Evolutionary conservation across 2,329 filamentous ascomycete genomes (phyloP), one percentile per base, ranked within the genome.

Genomic region (Thielaviopsis euricoi): DNA sequence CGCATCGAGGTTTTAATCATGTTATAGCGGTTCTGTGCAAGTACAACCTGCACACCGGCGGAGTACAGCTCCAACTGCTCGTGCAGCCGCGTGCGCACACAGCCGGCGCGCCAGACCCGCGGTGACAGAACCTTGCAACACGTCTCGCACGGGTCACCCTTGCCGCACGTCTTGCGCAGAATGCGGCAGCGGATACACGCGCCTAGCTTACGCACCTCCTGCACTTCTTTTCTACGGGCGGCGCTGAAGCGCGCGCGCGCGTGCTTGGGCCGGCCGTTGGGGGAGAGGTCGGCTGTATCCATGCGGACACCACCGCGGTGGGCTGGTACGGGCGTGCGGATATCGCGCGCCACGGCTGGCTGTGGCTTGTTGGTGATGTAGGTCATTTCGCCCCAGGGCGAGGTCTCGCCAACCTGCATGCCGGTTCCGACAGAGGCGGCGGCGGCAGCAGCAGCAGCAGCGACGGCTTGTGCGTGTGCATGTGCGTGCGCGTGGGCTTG

Each of bases 181-280:
- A 85, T 83, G 43, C 81, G 75, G 64, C 82, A 85, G 51, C 82
- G 73, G 56, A 84, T 82, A 63, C 82, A 85, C 13, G 82, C 81
- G 6, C 82, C 82, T 40, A 81, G 76, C 63, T 81, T 81, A 23
- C 82, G 77, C 22, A 85, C 79, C 61, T 81, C 78, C 62, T 83
- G 80, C 1, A 85, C 81, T 64, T 85, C 79, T 64, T 79, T 82
- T 22, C 82, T 73, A n/a, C 82, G 73, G 1, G 70, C 71, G 5
- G 78, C 72, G 21, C 76, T 78, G 62, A 84, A 84, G 9, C 77
- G 73, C 3, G 79, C 77, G 10, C 81, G 75, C 7, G 75, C 74
- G 63, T 82, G 75, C 17, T 75, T 75, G 1, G 74, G 71, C 56
- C 73, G 73, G 12, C 76, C 75, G 52, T 79, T 74, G 1, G 73